phyloP scores from a whole-genome alignment of 163 green algal species.

The Prototheca wickerhamii region DNA sequence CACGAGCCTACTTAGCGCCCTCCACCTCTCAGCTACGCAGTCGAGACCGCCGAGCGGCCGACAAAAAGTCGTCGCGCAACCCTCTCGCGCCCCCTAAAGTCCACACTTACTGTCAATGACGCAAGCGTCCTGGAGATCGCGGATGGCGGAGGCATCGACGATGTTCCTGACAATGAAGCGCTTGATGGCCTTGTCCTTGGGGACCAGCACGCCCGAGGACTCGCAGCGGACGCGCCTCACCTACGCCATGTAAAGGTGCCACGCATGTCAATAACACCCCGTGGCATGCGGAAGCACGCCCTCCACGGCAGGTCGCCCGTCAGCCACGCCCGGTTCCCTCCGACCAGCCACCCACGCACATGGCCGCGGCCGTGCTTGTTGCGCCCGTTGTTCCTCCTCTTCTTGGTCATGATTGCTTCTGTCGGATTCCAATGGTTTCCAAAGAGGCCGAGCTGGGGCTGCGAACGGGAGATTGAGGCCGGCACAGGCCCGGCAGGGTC shows the following conservation, averaged over 20 bases:
- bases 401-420: slow-evolving; percentile 34
- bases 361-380: slow-evolving; percentile 86
- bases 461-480: background rate
- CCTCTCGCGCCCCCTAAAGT: background rate
- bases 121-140: slow-evolving; percentile 95
- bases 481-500: background rate
- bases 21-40: background rate
- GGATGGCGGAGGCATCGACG: slow-evolving; percentile 95
- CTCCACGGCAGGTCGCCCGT: background rate
- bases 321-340: background rate
- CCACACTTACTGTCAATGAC: slow-evolving; percentile 74
- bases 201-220: slow-evolving; percentile 78
- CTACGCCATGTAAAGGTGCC: slow-evolving; percentile 20
- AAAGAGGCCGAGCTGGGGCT: slow-evolving; percentile 4
- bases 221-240: slow-evolving; percentile 84
- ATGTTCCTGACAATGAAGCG: slow-evolving; percentile 91
- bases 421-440: background rate
- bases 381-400: slow-evolving; percentile 62
- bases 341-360: slow-evolving; percentile 34
- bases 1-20: background rate
- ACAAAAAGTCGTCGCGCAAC: background rate
- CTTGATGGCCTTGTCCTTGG: slow-evolving; percentile 99
- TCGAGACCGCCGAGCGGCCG: too few species aligned
- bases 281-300: background rate
- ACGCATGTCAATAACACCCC: too few species aligned